Base-by-base conservation (phyloP, 129 eudicot genomes). In the Centaurea solstitialis region DNA sequence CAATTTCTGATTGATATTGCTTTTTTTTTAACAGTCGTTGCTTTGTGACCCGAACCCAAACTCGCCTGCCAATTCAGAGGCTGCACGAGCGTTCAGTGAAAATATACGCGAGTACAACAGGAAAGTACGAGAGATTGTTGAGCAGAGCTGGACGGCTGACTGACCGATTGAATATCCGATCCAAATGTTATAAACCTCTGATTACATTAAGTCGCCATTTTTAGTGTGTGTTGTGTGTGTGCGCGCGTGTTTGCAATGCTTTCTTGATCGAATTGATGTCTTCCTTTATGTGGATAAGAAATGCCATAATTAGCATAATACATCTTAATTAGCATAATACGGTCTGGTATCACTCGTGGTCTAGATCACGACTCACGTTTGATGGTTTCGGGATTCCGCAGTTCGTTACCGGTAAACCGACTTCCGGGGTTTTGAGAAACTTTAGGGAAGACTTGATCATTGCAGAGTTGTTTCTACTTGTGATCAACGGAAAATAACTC, bases 81-180 rank as follows among this genome's bases (percentile, higher is more conserved):
- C 93, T 57, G 93, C 93, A 65, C 71, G 89, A n/a, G 82, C 82
- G 85, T 89, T 87, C 72, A 87, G 89, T 38, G 90, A 89, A 76
- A 84, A 73, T 74, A 89, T 87, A 80, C 86, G 90, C 5, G 93
- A 89, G 68, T 89, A 89, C 87, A 82, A 89, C 84, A 85, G 89
- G 75, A 87, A 87, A 77, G 93, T 89, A 10, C 73, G 90, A 15
- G 90, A 89, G 80, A 75, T 89, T 62, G 93, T 89, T 33, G 93
- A 89, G 82, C 93, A 89, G 61, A 89, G 93, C 78, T 89, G 92
- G 89, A 89, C 87, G 8, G 93, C 93, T 35, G 93, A 82, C 79
- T 89, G 61, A 89, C 40, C 30, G 30, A 26, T 23, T 15, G 37
- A 61, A 12, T 45, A 57, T 57, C 22, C 3, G 65, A 57, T 57